Base-by-base conservation (phyloP, 2,329 filamentous ascomycete species). In the Diaporthe capsici region DNA sequence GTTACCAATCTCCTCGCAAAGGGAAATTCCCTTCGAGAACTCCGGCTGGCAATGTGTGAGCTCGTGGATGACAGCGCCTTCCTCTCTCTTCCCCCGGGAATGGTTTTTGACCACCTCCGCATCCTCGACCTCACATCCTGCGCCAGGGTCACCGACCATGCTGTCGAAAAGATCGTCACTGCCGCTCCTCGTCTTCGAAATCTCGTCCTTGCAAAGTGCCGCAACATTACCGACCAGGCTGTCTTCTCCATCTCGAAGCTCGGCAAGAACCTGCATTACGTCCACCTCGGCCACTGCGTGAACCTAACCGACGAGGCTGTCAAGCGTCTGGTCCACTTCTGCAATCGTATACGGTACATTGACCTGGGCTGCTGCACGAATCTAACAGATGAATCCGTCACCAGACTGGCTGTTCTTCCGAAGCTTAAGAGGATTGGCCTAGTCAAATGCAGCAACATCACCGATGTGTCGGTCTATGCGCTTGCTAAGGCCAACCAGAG, bases 301-400 rank as follows among this genome's bases (percentile, higher is more conserved):
- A 92, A 96, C 63, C 96, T 99, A 81, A 98, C 96, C 0, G 97
- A 99, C 81, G 89, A 92, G 49, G 96, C 95, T 1, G 95, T 99
- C 25, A 94, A 94, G 80, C 92, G 92, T 73, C 88, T 99, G 44
- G 95, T 98, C 53, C 92, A 93, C 79, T 88, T 88, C 72, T 99
- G 97, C 87, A 98, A 96, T 81, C 92, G 97, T 34, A 98, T 99
- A 79, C 91, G 97, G 73, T 99, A 99, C 83, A 99, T 99, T 78
- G 97, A 99, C 82, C 87, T 99, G 58, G 97, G 97, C n/a, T 98
- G 97, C 86, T 99, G 97, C 84, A 91, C 90, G 20, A 93, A 95
- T 79, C 87, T 99, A 76, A 98, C 97, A 0, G 97, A 99, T 80
- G 89, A 90, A 15, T 98, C 96, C 31, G 94, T 99, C 22, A 93